A percentile compares a stretch with the other conserved stretches of the same genome.
These are phyloP conservation scores for Somion occarium DNA, from an alignment of 1,284 basidiomycete genomes.

Conservation along the genomic window DNA sequence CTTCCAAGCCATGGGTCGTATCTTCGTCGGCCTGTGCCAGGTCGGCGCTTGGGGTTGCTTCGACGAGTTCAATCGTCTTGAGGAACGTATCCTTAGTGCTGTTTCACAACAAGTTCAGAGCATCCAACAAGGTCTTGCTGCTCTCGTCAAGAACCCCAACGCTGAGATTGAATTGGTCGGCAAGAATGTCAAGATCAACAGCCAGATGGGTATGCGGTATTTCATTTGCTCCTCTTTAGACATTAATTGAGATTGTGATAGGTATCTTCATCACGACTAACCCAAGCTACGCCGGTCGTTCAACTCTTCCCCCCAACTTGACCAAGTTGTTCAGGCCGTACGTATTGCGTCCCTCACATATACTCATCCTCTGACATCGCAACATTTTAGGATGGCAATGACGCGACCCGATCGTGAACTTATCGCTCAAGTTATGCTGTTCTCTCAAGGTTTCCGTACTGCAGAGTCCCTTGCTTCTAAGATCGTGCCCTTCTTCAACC, in stretches of 20 bases:
- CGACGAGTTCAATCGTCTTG: slow-evolving; percentile 96
- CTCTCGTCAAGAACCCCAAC: slow-evolving; percentile 76
- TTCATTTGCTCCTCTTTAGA: neutral
- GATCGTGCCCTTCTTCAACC: slow-evolving; percentile 98
- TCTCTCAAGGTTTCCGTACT: slow-evolving; percentile 98
- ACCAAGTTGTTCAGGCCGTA: slow-evolving; percentile 93
- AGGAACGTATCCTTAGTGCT: slow-evolving; percentile 96
- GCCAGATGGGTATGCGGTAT: slow-evolving; percentile 72
- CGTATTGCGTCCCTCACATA: slow-evolving; percentile 32
- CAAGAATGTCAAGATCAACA: slow-evolving; percentile 89
- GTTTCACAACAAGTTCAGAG: slow-evolving; percentile 99
- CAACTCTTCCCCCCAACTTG: slow-evolving; percentile 94
- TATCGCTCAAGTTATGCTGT: slow-evolving; percentile 98
- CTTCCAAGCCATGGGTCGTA: slow-evolving; percentile 99
- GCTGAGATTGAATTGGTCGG: slow-evolving; percentile 96
- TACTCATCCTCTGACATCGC: slow-evolving; percentile 4
- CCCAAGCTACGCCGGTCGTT: slow-evolving; percentile 96
- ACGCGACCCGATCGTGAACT: slow-evolving; percentile 96
- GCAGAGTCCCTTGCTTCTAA: slow-evolving; percentile 96
- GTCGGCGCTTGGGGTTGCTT: slow-evolving; percentile 99
- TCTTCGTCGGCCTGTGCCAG: slow-evolving; percentile 97
- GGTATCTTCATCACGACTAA: slow-evolving; percentile 98
- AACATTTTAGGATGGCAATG: slow-evolving; percentile 88
- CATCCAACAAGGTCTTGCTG: slow-evolving; percentile 92
- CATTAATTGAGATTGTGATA: slow-evolving; percentile 22